A percentile compares a stretch with the other conserved stretches of the same genome.
These are phyloP conservation scores for Cyberlindnera misumaiensis DNA, from an alignment of 805 yeast genomes.

Conservation along the genomic window DNA sequence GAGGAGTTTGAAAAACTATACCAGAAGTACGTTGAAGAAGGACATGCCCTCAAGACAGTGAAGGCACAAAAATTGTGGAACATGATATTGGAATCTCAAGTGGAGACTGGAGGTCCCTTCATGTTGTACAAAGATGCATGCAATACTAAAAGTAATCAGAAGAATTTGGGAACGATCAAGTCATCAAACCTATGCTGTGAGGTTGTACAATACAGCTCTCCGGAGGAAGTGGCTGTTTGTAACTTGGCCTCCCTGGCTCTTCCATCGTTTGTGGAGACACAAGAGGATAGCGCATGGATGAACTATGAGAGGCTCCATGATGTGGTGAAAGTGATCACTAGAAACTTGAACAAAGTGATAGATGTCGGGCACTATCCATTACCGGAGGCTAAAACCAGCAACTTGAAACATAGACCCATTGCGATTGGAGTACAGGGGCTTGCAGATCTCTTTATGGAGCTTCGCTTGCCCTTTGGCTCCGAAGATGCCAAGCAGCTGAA, in stretches of 20 bases:
- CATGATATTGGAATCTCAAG: constrained; percentile 84
- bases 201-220: constrained; percentile 84
- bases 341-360: constrained; percentile 73
- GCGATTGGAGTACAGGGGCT: constrained; percentile 96
- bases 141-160: constrained; percentile 81
- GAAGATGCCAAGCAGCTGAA: constrained; percentile 67
- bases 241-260: constrained; percentile 88
- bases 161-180: constrained; percentile 87
- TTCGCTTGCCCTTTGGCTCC: constrained; percentile 81
- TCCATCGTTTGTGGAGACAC: constrained; percentile 63
- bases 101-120: constrained; percentile 96
- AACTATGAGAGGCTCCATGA: constrained; percentile 72
- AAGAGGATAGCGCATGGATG: constrained; percentile 30
- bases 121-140: constrained; percentile 92
- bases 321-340: constrained; percentile 67
- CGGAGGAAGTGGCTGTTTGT: constrained; percentile 92
- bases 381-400: constrained; percentile 63
- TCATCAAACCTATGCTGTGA: constrained; percentile 95
- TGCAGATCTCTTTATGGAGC: constrained; percentile 76
- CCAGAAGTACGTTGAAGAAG: constrained; percentile 63
- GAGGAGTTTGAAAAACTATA: constrained; percentile 74
- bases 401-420: constrained; percentile 79
- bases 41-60: constrained; percentile 55
- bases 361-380: constrained; percentile 83
- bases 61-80: constrained; percentile 94